Base-by-base conservation (phyloP, 805 yeast genomes). In the Candida namnaoensis region DNA sequence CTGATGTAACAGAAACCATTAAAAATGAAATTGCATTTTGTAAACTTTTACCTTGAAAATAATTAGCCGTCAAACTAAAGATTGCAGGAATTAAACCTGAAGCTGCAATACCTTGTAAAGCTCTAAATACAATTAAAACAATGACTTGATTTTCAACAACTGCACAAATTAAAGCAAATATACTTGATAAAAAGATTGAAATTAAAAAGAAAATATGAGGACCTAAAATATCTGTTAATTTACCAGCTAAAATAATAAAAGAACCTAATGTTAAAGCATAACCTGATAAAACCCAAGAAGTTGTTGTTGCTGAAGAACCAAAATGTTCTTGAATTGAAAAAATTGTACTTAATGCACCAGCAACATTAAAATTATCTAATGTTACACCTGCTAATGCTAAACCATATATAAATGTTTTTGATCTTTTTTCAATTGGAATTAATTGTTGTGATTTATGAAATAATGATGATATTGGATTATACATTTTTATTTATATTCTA, bases 241-340 rank as follows among this genome's bases (percentile, higher is more conserved):
- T 65, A 19, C 76, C 75, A 39, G 63, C 55, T 3, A 68, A 37
- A 32, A 70, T 59, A 32, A 70, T 70, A 46, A 69, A 69, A 1
- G 72, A 58, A 8, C 72, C 72, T 24, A 70, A 49, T 0, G 75
- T 68, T 13, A 71, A 47, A 1, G 73, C 65, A 51, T 70, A 71
- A 0, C 68, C 65, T 2, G 74, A 61, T 5, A 71, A 43, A 0
- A 64, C 64, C 76, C 76, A 71, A 6, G 58, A 47, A 2, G 10
- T 74, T 60, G 41, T 74, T 62, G 41, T 44, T 54, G 38, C 66
- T 51, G 32, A 55, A 53, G 50, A 64, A 58, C 45, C 52, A 61
- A 53, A 71, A 52, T 50, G 61, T 57, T 52, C 65, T 68, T 39
- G 71, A 24, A 60, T 42, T 33, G 54, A 47, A 9, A 39, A 38